Evolutionary conservation across 371 early-diverging fungal genomes (phyloP).

Genomic region (Nematocida minor): DNA sequence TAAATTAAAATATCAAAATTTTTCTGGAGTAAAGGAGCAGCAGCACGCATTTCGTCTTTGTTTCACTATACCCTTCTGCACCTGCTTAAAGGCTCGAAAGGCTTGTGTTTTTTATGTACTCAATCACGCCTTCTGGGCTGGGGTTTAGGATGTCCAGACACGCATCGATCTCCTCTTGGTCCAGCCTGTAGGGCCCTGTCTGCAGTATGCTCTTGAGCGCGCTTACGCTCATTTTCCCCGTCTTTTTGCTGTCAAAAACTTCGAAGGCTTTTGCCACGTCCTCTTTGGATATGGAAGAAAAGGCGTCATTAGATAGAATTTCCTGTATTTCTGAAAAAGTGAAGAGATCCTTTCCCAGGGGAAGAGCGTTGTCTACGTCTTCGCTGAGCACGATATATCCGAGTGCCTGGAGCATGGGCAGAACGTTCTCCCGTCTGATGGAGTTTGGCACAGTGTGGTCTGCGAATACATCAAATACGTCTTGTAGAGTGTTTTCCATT

Average conservation of each 20-base stretch:
- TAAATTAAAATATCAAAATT: no score
- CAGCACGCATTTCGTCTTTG: no score
- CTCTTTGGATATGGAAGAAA: constrained; percentile 14
- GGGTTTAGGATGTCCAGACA: constrained; percentile 50
- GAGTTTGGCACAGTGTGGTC: not conserved
- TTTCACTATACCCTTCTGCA: no score
- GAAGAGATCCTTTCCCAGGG: not conserved
- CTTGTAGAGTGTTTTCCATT: constrained; percentile 16
- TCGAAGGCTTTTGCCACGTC: constrained; percentile 51
- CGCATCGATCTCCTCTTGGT: constrained; percentile 51
- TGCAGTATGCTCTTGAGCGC: constrained; percentile 50
- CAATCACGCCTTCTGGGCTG: constrained; percentile 56
- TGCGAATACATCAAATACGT: constrained; percentile 15
- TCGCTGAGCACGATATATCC: constrained; percentile 7
- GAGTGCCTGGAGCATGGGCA: not conserved
- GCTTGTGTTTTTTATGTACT: constrained; percentile 47
- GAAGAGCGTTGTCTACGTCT: not conserved
- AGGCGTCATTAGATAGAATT: not conserved
- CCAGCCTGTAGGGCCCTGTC: constrained; percentile 28
- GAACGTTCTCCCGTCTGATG: not conserved
- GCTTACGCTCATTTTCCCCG: constrained; percentile 47
- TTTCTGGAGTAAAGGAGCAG: no score
- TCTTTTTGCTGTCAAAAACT: constrained; percentile 43
- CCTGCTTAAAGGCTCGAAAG: no score
- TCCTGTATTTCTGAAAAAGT: not conserved